A percentile compares a stretch with the other conserved stretches of the same genome.
These are phyloP conservation scores for Irpex rosettiformis DNA, from an alignment of 1,284 basidiomycete genomes.

Conservation along the genomic window DNA sequence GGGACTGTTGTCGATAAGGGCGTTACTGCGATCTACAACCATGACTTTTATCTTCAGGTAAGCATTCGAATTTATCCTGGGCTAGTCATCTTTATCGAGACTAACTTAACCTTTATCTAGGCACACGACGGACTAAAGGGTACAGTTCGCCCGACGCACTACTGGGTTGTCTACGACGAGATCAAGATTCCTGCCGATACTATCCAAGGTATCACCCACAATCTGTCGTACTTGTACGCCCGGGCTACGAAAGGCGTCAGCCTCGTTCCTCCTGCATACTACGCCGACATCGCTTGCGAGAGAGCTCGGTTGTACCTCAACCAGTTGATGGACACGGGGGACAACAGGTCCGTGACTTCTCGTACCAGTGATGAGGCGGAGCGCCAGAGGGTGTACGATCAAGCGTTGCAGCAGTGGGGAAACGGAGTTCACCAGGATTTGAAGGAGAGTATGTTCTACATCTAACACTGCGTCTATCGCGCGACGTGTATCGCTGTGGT, in stretches of 20 bases:
- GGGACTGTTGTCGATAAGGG: conserved; percentile 77
- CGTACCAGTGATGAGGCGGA: conserved; percentile 26
- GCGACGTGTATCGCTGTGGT: no score
- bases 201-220: conserved; percentile 64
- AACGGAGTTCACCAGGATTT: conserved; percentile 57
- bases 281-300: conserved; percentile 76
- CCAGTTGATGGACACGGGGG: conserved; percentile 48
- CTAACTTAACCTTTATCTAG: conserved; percentile 11
- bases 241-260: conserved; percentile 77
- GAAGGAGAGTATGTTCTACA: conserved; percentile 69
- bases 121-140: conserved; percentile 70
- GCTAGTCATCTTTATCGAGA: neutral
- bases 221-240: conserved; percentile 65
- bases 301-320: conserved; percentile 69
- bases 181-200: conserved; percentile 60
- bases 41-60: conserved; percentile 74
- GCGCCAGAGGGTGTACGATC: conserved; percentile 45
- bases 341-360: conserved; percentile 25
- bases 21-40: conserved; percentile 66
- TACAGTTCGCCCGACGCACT: conserved; percentile 65
- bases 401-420: conserved; percentile 58
- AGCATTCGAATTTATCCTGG: conserved; percentile 1
- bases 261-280: conserved; percentile 71
- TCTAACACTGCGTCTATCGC: no score
- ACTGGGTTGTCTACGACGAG: conserved; percentile 73